Evolutionary conservation across 352 stramenopile species (phyloP).

Genomic region (Phytopythium vexans): DNA sequence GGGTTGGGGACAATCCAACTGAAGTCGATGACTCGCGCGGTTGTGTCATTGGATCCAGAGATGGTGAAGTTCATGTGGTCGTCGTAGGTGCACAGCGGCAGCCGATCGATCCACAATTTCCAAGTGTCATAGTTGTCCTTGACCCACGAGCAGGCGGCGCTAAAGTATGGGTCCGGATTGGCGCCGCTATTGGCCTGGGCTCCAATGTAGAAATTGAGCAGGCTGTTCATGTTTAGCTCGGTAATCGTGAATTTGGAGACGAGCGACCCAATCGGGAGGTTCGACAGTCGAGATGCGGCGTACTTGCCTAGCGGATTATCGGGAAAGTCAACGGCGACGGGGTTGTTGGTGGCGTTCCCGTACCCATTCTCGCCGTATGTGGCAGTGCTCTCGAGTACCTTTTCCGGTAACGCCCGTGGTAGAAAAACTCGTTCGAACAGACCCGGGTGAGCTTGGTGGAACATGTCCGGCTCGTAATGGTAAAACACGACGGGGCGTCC

Average conservation of each 20-base stretch:
- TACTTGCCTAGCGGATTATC: constrained; percentile 26
- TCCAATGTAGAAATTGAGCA: constrained; percentile 11
- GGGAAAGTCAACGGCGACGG: constrained; percentile 36
- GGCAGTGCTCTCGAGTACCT: constrained; percentile 7
- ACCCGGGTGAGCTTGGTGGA: constrained; percentile 21
- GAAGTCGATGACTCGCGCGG: constrained; percentile 14
- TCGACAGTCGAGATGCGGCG: constrained; percentile 9
- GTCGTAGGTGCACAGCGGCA: constrained; percentile 28
- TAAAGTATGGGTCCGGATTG: constrained; percentile 16
- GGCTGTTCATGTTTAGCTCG: constrained; percentile 27
- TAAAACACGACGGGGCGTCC: constrained; percentile 32
- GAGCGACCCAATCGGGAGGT: constrained; percentile 12
- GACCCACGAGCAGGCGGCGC: constrained; percentile 29
- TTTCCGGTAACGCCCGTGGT: constrained; percentile 15
- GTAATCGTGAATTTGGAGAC: constrained; percentile 22
- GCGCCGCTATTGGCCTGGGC: background rate
- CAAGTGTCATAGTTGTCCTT: constrained; percentile 27
- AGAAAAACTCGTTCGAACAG: constrained; percentile 40
- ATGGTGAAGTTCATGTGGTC: constrained; percentile 15
- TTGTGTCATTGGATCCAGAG: constrained; percentile 15
- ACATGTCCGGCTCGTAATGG: constrained; percentile 47
- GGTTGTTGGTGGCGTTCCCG: constrained; percentile 30
- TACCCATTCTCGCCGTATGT: constrained; percentile 41
- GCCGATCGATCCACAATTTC: constrained; percentile 21
- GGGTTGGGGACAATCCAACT: constrained; percentile 23